These are phyloP conservation scores for Cutaneotrichosporon sp. DNA, from an alignment of 1,284 basidiomycete species.

Conservation along the genomic window DNA sequence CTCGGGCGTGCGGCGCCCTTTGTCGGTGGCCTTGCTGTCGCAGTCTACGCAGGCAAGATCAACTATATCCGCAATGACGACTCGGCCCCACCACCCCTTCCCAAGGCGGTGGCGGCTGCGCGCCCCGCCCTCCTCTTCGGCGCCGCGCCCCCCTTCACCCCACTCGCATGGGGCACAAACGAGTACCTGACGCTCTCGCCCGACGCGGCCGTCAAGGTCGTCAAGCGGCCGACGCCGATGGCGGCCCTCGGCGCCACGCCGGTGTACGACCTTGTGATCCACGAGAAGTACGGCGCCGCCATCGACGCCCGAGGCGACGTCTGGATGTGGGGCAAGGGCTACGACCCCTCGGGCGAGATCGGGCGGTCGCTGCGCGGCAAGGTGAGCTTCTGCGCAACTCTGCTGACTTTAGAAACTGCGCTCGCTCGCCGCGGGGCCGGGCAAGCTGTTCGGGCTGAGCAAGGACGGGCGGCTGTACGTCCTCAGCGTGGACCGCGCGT, in stretches of 20 bases:
- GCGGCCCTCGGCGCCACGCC: constrained; percentile 55
- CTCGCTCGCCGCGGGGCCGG: constrained; percentile 60
- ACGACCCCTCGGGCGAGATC: constrained; percentile 54
- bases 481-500: constrained; percentile 59
- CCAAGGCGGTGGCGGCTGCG: constrained; percentile 4
- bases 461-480: constrained; percentile 71
- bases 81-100: constrained; percentile 4
- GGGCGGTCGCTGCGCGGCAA: constrained; percentile 63
- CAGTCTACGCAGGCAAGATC: constrained; percentile 10
- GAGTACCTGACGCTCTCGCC: constrained; percentile 37
- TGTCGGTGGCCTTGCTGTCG: constrained; percentile 5
- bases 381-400: constrained; percentile 55
- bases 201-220: constrained; percentile 27
- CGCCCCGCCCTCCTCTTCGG: background rate
- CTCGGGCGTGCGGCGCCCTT: constrained; percentile 8
- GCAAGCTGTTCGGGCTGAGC: constrained; percentile 68
- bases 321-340: constrained; percentile 81
- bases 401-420: constrained; percentile 64
- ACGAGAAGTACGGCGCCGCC: constrained; percentile 73
- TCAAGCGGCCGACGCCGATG: constrained; percentile 42
- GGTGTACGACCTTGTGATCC: constrained; percentile 72
- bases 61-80: constrained; percentile 16
- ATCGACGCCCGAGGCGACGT: constrained; percentile 85
- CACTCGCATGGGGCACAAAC: constrained; percentile 50
- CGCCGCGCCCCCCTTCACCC: constrained; percentile 21